These are phyloP conservation scores for Huntiella bhutanensis DNA, from an alignment of 2,329 filamentous ascomycete genomes.

Conservation along the genomic window DNA sequence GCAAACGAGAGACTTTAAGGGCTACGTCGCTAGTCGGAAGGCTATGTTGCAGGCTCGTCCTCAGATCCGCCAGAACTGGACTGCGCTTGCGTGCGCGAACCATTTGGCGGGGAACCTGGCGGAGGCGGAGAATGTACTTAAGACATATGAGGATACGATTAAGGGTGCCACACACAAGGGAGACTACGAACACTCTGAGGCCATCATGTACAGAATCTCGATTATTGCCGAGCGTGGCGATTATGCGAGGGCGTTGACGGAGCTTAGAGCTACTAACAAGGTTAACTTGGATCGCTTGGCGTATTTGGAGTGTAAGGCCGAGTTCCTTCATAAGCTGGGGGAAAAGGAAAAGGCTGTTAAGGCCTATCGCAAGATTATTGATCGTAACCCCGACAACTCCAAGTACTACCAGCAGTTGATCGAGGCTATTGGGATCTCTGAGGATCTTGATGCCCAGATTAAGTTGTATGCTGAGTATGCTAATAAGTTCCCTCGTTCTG, in stretches of 20 bases:
- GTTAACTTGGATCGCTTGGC: conserved; percentile 66
- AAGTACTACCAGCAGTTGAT: conserved; percentile 69
- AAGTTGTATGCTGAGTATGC: conserved; percentile 62
- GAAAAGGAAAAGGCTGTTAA: conserved; percentile 62
- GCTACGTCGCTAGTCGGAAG: conserved; percentile 76
- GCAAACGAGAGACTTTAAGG: conserved; percentile 89
- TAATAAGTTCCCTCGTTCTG: conserved; percentile 60
- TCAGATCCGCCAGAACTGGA: conserved; percentile 82
- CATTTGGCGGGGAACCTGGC: conserved; percentile 72
- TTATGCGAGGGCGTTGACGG: conserved; percentile 62
- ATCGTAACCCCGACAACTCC: conserved; percentile 74
- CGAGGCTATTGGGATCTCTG: conserved; percentile 41
- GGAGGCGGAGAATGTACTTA: conserved; percentile 79
- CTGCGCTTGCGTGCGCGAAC: conserved; percentile 82
- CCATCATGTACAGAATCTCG: conserved; percentile 82
- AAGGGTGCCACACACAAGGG: conserved; percentile 58
- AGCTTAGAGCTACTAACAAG: conserved; percentile 62
- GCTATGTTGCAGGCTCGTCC: conserved; percentile 76
- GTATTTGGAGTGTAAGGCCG: conserved; percentile 67
- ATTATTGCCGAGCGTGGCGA: conserved; percentile 86
- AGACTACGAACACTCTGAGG: conserved; percentile 87
- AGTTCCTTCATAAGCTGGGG: conserved; percentile 63
- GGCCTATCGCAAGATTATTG: conserved; percentile 63
- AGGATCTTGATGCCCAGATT: conserved; percentile 45
- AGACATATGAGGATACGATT: conserved; percentile 81